Base-by-base conservation (phyloP, 2,329 filamentous ascomycete genomes). In the Hymenoscyphus albidus region DNA sequence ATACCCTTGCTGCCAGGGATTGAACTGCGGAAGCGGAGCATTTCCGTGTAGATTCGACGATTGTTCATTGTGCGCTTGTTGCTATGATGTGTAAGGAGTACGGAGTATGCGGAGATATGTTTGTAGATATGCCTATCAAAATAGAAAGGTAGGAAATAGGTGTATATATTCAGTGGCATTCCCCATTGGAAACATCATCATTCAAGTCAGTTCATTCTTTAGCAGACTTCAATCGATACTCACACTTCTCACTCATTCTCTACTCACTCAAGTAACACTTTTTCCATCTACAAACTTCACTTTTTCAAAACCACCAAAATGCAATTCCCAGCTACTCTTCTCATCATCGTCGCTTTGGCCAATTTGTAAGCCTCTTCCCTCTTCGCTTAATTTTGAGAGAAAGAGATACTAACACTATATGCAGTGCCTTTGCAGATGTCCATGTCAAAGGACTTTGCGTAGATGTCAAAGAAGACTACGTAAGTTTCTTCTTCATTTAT, bases 381-480 rank as follows among this genome's bases (percentile, higher is more conserved):
- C 54, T 12, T 16, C 22, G 7, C 6, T 27, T 27, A n/a, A 31
- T 32, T 27, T 18, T 13, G 35, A 57, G 27, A 32, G 22, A 57
- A 12, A 16, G 12, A 18, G 4, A 35, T n/a, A 42, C 58, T 59
- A 44, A 59, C 39, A 59, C 10, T 9, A 2, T 48, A 27, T 7
- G 13, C 42, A 67, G 65, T 22, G 72, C 68, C 1, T 31, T 71
- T 10, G 73, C 73, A 54, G 55, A 73, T 57, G 61, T 69, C 10
- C 71, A 74, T 61, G 60, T 62, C 31, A 68, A 51, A 66, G 67
- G 60, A 7, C 51, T 67, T 35, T 70, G 67, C 48, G 39, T 67
- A 2, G 62, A 68, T 32, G 61, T 58, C 22, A 44, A 39, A 3
- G 51, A 42, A 13, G 59, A 61, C 13, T 66, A 63, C 57, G 62